phyloP scores from a whole-genome alignment of 495 filamentous ascomycete species.

The Corynascus novoguineensis region DNA sequence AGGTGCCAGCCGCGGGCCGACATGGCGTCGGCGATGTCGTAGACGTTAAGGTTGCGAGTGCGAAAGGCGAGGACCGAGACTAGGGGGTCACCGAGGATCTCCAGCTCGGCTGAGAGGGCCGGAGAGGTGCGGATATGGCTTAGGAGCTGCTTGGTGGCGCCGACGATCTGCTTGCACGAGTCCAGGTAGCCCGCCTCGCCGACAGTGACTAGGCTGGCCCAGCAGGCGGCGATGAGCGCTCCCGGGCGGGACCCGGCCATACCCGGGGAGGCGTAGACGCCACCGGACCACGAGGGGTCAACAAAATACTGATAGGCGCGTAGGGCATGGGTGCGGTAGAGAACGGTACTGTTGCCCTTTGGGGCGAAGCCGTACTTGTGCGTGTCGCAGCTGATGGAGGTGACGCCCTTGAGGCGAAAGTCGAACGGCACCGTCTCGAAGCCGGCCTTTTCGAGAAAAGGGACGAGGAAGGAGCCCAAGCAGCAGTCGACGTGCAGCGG shows the following conservation, averaged over 20 bases:
- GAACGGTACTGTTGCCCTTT: conserved; percentile 86
- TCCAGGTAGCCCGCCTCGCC: conserved; percentile 87
- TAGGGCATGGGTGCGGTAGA: conserved; percentile 76
- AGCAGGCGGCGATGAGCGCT: conserved; percentile 89
- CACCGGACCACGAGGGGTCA: conserved; percentile 89
- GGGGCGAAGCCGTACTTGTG: conserved; percentile 99
- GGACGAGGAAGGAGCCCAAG: conserved; percentile 88
- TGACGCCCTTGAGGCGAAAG: conserved; percentile 90
- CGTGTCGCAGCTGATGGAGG: conserved; percentile 91
- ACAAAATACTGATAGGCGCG: conserved; percentile 93
- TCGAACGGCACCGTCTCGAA: conserved; percentile 85
- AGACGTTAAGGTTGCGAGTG: conserved; percentile 67
- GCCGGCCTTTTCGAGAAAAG: conserved; percentile 84
- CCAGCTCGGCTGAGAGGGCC: conserved; percentile 61
- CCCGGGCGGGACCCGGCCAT: conserved; percentile 90
- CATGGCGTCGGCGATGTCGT: conserved; percentile 85
- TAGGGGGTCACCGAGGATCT: conserved; percentile 76
- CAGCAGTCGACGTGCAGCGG: conserved; percentile 98
- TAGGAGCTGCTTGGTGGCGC: conserved; percentile 78
- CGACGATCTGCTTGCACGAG: conserved; percentile 81
- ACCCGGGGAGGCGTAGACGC: conserved; percentile 87
- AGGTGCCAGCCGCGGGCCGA: conserved; percentile 84
- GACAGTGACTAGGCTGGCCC: conserved; percentile 80
- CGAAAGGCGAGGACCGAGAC: conserved; percentile 88
- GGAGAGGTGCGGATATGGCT: conserved; percentile 63